These are phyloP conservation scores for Malania oleifera DNA, from an alignment of 164 flowering plant species.

Conservation along the genomic window DNA sequence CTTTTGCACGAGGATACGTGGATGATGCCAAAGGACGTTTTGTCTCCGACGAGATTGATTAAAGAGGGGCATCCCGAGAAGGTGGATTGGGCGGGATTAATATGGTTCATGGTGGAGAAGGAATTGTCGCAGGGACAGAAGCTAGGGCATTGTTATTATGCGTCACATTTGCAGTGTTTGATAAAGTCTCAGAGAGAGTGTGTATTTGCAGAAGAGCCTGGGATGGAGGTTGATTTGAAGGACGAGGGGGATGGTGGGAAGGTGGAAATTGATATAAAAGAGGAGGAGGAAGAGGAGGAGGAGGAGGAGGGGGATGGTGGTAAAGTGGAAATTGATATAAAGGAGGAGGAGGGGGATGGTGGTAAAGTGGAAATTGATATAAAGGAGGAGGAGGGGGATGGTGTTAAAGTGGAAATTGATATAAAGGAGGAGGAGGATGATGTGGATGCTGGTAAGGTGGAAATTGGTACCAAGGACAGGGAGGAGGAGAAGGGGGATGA, in stretches of 20 bases:
- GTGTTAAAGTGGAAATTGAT: not conserved
- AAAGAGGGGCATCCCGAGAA: slow-evolving; percentile 67
- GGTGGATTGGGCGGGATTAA: slow-evolving; percentile 72
- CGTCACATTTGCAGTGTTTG: slow-evolving; percentile 74
- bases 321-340: not conserved
- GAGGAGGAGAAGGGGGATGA: slow-evolving; percentile 5
- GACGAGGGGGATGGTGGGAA: slow-evolving; percentile 11
- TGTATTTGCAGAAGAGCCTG: slow-evolving; percentile 29
- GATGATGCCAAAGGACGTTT: slow-evolving; percentile 64
- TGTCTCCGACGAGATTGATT: slow-evolving; percentile 35
- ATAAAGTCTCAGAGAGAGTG: slow-evolving; percentile 52
- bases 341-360: slow-evolving; percentile 14
- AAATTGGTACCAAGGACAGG: too few species aligned
- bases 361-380: slow-evolving; percentile 6
- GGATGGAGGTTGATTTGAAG: slow-evolving; percentile 10
- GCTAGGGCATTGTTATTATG: slow-evolving; percentile 45
- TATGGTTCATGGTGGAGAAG: slow-evolving; percentile 95
- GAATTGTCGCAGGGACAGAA: slow-evolving; percentile 43
- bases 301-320: not conserved
- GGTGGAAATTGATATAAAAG: slow-evolving; percentile 3
- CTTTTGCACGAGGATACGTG: slow-evolving; percentile 77
- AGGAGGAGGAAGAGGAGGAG: slow-evolving; percentile 1
- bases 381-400: slow-evolving; percentile 19
- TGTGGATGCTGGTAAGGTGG: not conserved
- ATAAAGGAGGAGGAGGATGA: slow-evolving; percentile 11